Evolutionary conservation across 2,329 filamentous ascomycete genomes (phyloP), one percentile per base, ranked within the genome.

Genomic region (Ascochyta pisi): DNA sequence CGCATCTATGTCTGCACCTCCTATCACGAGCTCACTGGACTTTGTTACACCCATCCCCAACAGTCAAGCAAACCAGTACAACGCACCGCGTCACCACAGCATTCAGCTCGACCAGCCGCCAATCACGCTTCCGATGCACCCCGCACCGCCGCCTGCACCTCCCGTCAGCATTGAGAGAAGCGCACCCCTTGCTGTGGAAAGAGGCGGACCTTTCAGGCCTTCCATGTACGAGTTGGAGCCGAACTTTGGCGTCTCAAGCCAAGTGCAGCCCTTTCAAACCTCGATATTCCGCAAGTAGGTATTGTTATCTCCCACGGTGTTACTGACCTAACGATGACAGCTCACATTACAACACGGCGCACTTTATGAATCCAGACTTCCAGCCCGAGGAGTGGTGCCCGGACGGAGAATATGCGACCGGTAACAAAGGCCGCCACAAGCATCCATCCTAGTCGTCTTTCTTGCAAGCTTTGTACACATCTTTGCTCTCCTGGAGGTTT

Each of bases 351-450:
- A 82, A 82, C 53, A 79, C 79, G 19, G 79, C 80, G 5, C 81
- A 83, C 67, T 83, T 79, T 66, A 66, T 78, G 56, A 83, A 82
- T 60, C 77, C 79, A 19, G 79, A 82, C 29, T 83, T 83, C 62
- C 79, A 83, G 54, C 81, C 81, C 6, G 80, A 83, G 60, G 78
- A 82, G 56, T 83, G 81, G 80, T 75, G 73, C 58, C 81, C 81
- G 3, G 79, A 80, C 19, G 70, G 75, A 50, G 80, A 82, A 46
- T 81, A 80, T 56, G 68, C 75, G 29, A 76, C 71, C 15, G 66
- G 66, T 34, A 70, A 71, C 39, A 73, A 73, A 58, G 68, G 69
- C 29, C 71, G 73, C 48, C 70, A 76, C 64, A 76, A 76, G 58
- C 64, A 69, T 35, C 73, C 70, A 10, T 70, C 70, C 49, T 74